Base-by-base conservation (phyloP, 2,329 filamentous ascomycete species). In the Diaporthe aspalathi region DNA sequence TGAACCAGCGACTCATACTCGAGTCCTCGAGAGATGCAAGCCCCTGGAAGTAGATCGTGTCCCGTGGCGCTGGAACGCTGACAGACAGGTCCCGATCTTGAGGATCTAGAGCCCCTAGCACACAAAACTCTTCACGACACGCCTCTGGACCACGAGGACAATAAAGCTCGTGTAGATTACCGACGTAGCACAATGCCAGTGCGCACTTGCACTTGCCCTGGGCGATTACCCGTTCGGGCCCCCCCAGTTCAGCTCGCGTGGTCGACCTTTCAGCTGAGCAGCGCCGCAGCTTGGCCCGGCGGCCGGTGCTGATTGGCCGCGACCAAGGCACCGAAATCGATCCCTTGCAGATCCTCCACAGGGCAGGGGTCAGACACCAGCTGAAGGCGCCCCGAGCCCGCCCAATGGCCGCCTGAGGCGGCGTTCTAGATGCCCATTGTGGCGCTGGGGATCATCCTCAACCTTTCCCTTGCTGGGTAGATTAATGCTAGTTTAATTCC, bases 201-300 rank as follows among this genome's bases (percentile, higher is more conserved):
- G n/a, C 29, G 7, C 27, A 11, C n/a, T 35, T 65, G 35, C 45
- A 50, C 60, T 38, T 65, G 14, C 2, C 50, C 20, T 24, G n/a
- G 11, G 45, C 50, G 60, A 65, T 24, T 50, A n/a, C 60, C 45
- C 11, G 60, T 65, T 65, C 60, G 60, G 43, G 16, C 38, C 24
- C 38, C 24, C 45, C 60, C 53, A 27, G 35, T 60, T 68, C 67
- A 68, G 53, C 67, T 68, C 40, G 29, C 32, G 52, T 60, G 40
- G 53, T 50, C 53, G 47, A 43, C 22, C 43, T 68, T 68, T 68
- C 67, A 68, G 67, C 67, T 68, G 67, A 40, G 43, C 53, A 43
- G 20, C n/a, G 20, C 20, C 24, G 29, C 43, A 29, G 67, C 32
- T 20, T 43, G 22, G 22, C 24, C 67, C 67, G 22, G 17, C 1